Evolutionary conservation across 768 basidiomycete genomes (phyloP), one percentile per base, ranked within the genome.

Genomic region (Chalciporus chontae): DNA sequence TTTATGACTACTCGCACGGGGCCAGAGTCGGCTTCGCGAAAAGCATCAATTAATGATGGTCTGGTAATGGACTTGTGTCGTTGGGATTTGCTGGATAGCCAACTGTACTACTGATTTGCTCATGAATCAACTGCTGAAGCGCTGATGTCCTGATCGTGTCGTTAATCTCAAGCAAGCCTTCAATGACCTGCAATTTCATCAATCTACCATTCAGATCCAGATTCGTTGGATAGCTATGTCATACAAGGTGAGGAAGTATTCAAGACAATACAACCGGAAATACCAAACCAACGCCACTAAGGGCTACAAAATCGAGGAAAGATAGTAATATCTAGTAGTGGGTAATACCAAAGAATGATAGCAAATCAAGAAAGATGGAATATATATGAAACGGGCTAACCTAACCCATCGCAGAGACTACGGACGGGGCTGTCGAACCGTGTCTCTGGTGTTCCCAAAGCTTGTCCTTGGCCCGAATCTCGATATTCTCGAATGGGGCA

Each of bases 401-500:
- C 57, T 64, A 62, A 32, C 69, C 70, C 62, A 79, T 68, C 26
- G 69, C 69, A 41, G 75, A 75, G 17, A 71, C 67, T 48, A 78
- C 59, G n/a, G 80, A 81, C 21, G 73, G 72, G 7, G 70, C 70
- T 0, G 62, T 59, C 0, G 73, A 76, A 8, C 65, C 67, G 32
- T 75, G 74, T 18, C 71, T 68, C 55, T 83, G 82, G 24, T 81
- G 79, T 51, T 89, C 87, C 87, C 90, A 97, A 4, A 99, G 77
- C 65, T 80, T 90, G 55, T 84, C 79, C 70, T 93, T 95, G 23
- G 83, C 85, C 9, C 77, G 71, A 27, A 97, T 74, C 60, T 87
- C 80, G 50, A 98, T 96, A 68, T 95, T 92, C 53, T 84, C 87
- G 62, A 91, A 96, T 0, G 91, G 73, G 8, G 73, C 73, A 5